These are phyloP conservation scores for Pisolithus microcarpus DNA, from an alignment of 768 basidiomycete species.

Conservation along the genomic window DNA sequence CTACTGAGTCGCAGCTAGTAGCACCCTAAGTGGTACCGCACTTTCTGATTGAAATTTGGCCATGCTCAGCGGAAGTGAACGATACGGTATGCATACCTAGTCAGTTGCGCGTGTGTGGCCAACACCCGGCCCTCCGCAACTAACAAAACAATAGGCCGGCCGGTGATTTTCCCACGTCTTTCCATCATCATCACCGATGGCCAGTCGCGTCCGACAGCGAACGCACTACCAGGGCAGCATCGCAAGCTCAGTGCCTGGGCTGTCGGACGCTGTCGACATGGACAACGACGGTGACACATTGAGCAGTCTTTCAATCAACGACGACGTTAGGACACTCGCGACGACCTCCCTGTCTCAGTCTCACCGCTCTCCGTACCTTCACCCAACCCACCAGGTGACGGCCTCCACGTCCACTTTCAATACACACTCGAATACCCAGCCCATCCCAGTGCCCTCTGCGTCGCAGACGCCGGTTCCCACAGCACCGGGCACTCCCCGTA, in stretches of 20 bases:
- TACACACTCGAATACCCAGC: slow-evolving; percentile 1
- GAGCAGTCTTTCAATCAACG: slow-evolving; percentile 11
- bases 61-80: too few species aligned
- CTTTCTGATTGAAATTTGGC: background rate
- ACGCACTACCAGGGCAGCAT: slow-evolving; percentile 12
- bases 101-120: too few species aligned
- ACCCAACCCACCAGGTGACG: slow-evolving; percentile 16
- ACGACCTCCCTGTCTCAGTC: slow-evolving; percentile 3
- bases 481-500: slow-evolving; percentile 21
- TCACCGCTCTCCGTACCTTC: slow-evolving; percentile 20
- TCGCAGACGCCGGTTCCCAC: slow-evolving; percentile 13
- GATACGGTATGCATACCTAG: background rate
- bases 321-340: slow-evolving; percentile 4
- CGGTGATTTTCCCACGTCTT: slow-evolving; percentile 15
- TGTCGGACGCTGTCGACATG: slow-evolving; percentile 9
- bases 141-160: too few species aligned
- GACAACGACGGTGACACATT: slow-evolving; percentile 22
- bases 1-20: too few species aligned
- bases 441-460: background rate
- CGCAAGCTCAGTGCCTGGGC: too few species aligned
- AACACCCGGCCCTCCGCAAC: too few species aligned
- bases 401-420: slow-evolving; percentile 17
- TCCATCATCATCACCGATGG: slow-evolving; percentile 12
- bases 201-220: slow-evolving; percentile 17
- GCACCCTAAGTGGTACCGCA: too few species aligned